Percentiles rank a stretch among this genome's conserved stretches.
These are phyloP conservation scores for Aspergillus avenaceus DNA, from an alignment of 495 filamentous ascomycete genomes.

Conservation along the genomic window DNA sequence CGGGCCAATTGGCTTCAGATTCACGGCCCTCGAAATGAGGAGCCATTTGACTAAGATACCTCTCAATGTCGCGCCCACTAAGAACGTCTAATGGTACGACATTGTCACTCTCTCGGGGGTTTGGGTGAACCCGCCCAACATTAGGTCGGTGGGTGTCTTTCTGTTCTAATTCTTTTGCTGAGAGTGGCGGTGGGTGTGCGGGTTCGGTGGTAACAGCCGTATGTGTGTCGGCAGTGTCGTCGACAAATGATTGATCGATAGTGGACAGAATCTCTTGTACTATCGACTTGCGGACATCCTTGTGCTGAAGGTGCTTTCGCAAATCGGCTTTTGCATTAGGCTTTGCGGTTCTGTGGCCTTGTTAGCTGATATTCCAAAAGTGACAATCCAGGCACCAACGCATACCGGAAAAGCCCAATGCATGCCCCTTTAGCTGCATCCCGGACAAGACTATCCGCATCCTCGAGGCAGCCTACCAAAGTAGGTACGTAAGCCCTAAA, in stretches of 20 bases:
- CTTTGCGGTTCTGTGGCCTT: no score
- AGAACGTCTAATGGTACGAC: slow-evolving; percentile 80
- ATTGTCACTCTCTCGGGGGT: slow-evolving; percentile 45
- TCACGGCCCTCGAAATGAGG: slow-evolving; percentile 84
- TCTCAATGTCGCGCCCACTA: no score
- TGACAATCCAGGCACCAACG: background rate
- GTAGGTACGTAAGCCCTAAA: slow-evolving; percentile 79
- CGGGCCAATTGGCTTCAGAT: slow-evolving; percentile 84
- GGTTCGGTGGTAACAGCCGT: background rate
- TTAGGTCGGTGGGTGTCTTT: no score
- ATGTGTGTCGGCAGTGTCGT: no score
- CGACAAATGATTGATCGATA: no score
- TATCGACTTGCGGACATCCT: slow-evolving; percentile 80
- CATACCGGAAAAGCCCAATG: slow-evolving; percentile 79
- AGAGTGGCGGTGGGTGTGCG: background rate
- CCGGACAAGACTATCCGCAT: slow-evolving; percentile 80
- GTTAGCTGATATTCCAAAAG: background rate
- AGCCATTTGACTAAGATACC: slow-evolving; percentile 77
- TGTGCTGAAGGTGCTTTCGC: slow-evolving; percentile 73
- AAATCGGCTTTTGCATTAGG: no score
- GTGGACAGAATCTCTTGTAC: slow-evolving; percentile 71
- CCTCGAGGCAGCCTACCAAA: slow-evolving; percentile 81
- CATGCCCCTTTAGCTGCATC: slow-evolving; percentile 76
- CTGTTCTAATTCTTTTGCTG: no score
- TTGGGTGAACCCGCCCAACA: background rate